Conservation (phyloP, 2,329 filamentous ascomycete species). For the Neurospora sp. region DNA sequence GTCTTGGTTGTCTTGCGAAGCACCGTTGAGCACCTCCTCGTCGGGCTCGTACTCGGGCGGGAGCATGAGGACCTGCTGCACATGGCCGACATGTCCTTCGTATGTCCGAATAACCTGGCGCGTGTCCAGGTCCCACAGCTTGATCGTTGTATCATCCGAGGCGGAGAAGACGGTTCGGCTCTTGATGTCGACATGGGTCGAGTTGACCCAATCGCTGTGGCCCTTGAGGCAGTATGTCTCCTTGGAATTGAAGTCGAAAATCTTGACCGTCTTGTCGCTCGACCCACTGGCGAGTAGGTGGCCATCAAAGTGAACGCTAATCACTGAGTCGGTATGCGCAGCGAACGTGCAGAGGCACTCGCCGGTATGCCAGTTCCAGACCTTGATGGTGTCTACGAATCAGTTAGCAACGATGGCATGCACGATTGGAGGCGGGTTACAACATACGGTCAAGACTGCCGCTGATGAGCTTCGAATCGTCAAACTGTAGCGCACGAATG, state of each 20-base stretch:
- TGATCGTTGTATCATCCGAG: conserved; percentile 85
- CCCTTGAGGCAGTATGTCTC: conserved; percentile 71
- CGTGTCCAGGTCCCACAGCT: conserved; percentile 87
- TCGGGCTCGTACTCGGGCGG: conserved; percentile 86
- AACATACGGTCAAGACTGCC: conserved; percentile 65
- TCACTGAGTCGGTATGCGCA: conserved; percentile 72
- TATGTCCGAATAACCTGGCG: conserved; percentile 68
- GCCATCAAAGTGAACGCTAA: conserved; percentile 78
- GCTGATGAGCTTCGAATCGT: conserved; percentile 64
- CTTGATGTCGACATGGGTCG: conserved; percentile 74
- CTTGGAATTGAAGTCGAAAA: conserved; percentile 85
- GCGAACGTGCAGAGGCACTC: conserved; percentile 73
- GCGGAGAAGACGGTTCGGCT: conserved; percentile 86
- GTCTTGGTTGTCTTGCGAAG: conserved; percentile 41
- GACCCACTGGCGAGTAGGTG: conserved; percentile 82
- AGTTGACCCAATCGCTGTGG: conserved; percentile 92
- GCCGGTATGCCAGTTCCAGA: conserved; percentile 96
- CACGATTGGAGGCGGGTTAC: neutral
- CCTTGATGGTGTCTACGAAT: conserved; percentile 68
- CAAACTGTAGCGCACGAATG: conserved; percentile 85
- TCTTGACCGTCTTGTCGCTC: conserved; percentile 78
- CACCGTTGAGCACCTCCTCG: conserved; percentile 43
- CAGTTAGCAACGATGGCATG: conserved; percentile 7
- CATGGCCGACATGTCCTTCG: conserved; percentile 86
- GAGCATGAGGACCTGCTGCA: conserved; percentile 81